Percentiles rank a stretch among this genome's conserved stretches.
Evolutionary conservation across 345 rosid genomes (phyloP).

Genomic region (Viola odorata): DNA sequence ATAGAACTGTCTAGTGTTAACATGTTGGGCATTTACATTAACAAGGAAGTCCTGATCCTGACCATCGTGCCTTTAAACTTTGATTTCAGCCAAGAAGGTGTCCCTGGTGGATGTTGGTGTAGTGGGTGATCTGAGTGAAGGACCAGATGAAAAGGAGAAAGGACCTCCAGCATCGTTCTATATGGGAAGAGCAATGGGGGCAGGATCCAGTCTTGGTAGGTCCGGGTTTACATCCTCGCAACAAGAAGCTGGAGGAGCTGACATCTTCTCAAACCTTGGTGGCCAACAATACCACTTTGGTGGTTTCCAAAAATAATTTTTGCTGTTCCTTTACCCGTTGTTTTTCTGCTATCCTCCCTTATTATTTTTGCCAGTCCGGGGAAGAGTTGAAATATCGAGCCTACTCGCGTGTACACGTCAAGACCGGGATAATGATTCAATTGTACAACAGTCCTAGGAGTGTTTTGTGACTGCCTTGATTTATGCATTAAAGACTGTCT

Average conservation of each 20-base stretch:
- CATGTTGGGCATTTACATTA: neutral
- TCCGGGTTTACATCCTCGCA: slow-evolving; percentile 42
- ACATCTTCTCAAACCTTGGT: slow-evolving; percentile 62
- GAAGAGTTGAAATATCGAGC: neutral
- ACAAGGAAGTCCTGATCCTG: slow-evolving; percentile 2
- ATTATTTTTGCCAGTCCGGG: slow-evolving; percentile 5
- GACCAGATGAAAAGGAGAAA: slow-evolving; percentile 55
- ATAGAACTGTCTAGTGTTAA: neutral
- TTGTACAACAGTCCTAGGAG: slow-evolving; percentile 3
- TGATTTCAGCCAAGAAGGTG: slow-evolving; percentile 83
- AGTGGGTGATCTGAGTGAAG: slow-evolving; percentile 60
- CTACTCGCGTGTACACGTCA: slow-evolving; percentile 3
- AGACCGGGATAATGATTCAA: slow-evolving; percentile 3
- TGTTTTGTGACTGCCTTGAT: neutral
- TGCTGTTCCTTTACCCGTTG: neutral
- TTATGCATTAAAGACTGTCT: neutral
- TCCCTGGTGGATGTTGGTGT: slow-evolving; percentile 80
- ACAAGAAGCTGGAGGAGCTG: slow-evolving; percentile 38
- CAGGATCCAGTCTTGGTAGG: slow-evolving; percentile 69
- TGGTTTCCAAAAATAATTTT: slow-evolving; percentile 48
- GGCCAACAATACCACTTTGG: slow-evolving; percentile 61
- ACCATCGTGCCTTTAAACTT: slow-evolving; percentile 5
- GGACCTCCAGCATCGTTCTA: slow-evolving; percentile 53
- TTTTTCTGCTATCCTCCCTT: neutral
- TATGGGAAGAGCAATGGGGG: slow-evolving; percentile 92